These are phyloP conservation scores for Leishmania braziliensis DNA, from an alignment of 208 protist genomes.

Conservation along the genomic window DNA sequence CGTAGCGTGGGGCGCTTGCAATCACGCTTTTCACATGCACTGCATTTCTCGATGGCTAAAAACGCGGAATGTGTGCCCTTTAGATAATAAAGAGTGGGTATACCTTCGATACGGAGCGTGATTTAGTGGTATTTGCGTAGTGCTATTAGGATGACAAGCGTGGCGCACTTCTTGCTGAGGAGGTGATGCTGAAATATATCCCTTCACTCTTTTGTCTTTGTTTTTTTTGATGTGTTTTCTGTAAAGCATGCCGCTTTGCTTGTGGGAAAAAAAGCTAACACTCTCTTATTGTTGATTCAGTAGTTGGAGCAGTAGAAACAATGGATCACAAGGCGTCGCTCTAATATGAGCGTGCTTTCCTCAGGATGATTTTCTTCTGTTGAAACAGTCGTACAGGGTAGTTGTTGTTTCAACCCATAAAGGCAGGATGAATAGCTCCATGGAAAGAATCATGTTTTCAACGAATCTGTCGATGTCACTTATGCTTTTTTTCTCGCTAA, in stretches of 20 bases:
- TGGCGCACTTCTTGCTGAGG: neutral
- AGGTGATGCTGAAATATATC: neutral
- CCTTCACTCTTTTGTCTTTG: neutral
- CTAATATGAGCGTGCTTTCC: neutral
- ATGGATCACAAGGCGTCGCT: neutral
- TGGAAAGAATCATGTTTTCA: neutral
- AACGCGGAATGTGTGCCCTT: constrained; percentile 97
- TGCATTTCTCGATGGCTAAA: constrained; percentile 99
- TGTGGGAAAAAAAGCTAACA: neutral
- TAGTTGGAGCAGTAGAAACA: neutral
- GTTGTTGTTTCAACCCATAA: neutral
- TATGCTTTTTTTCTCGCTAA: neutral
- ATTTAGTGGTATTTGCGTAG: neutral
- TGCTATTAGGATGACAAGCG: neutral
- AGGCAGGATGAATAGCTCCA: neutral
- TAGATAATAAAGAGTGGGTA: constrained; percentile 98
- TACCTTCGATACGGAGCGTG: constrained; percentile 97
- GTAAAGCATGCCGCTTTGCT: neutral
- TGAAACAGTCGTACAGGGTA: neutral
- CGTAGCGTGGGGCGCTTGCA: constrained; percentile 98
- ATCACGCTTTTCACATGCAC: constrained; percentile 99
- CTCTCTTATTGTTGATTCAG: neutral
- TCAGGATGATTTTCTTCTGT: neutral
- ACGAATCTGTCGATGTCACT: neutral
- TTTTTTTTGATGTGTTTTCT: neutral